Evolutionary conservation across 257 asterid species (phyloP), one percentile per base, ranked within the genome.

Genomic region (Solanum chiquidenum): DNA sequence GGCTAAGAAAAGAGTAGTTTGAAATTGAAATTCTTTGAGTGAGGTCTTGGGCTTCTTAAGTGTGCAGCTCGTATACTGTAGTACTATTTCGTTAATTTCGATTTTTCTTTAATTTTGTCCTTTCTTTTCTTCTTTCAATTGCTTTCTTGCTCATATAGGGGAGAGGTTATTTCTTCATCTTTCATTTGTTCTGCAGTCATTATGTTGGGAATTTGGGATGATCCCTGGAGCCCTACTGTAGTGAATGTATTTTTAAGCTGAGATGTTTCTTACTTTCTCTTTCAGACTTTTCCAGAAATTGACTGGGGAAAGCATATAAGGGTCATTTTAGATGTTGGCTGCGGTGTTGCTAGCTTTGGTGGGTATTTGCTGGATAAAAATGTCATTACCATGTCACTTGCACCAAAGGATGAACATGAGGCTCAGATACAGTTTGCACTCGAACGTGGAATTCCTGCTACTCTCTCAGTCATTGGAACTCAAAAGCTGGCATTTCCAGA

Each of bases 391-490:
- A 90, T 93, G 96, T 94, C 98, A 20, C 90, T 94, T 68, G 98
- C 98, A 76, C 97, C 98, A 42, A 92, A 93, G 86, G 96, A 93
- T 74, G 94, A 94, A 87, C 97, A 94, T 9, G 98, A 95, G 88
- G 98, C 98, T 87, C 98, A 95, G 87, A 92, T 95, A 83, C 98
- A 95, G 91, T 94, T 95, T 86, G 98, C 98, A 25, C 95, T 95
- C 37, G 98, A 95, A 84, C 89, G 98, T 55, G 98, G 98, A 74
- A 93, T 94, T 84, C 98, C 97, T 5, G 95, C 98, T 62, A 92
- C 88, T 10, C 95, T 94, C 84, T 91, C 96, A 14, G 95, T 95
- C 68, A 95, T 95, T 58, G 95, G 96, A 84, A 93, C 97, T 29
- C 94, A 92, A 84, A 92, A 86, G 90, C 92, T 95, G 85, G 55